Evolutionary conservation across 805 yeast species (phyloP), one percentile per base, ranked within the genome.

Genomic region (Candida railenensis): DNA sequence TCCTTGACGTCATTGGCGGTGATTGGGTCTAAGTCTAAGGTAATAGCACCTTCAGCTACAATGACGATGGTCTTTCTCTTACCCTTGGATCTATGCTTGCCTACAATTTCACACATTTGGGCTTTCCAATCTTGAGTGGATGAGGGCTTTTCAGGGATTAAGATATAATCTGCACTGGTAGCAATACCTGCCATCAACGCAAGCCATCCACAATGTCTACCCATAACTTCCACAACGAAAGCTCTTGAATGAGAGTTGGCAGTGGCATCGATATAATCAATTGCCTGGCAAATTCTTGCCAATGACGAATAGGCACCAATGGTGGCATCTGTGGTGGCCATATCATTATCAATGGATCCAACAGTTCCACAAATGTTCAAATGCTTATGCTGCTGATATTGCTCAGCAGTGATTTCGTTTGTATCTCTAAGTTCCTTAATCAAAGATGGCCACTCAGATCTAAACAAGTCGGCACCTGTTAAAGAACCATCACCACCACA

Each of bases 401-500:
- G 80, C 32, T 77, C 82, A 16, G 66, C 56, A 4, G 92, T 74
- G 48, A 92, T 73, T 46, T 73, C 74, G 8, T 80, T 80, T 3
- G 69, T 77, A 2, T 67, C 63, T 21, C 76, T 76, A 48, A 94
- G 78, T 61, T 94, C 97, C 45, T 77, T 71, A 33, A 94, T 77
- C 54, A 94, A 77, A 5, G 86, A 77, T 2, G 97, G 96, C 99
- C 99, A 94, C 67, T 94, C 99, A 28, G 81, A 66, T 64, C 99
- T 82, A 76, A 94, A 90, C 53, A 87, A 70, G 66, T 94, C 98
- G 12, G 99, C 99, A 60, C 99, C 99, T 1, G 99, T 94, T 51
- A 94, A 76, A 1, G 98, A 91, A 43, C 99, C 99, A 67, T 94
- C 99, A 73, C 99, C 99, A 60, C 99, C 99, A 71, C 97, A 89